phyloP scores from a whole-genome alignment of 306 rosid species.

The Purshia tridentata region DNA sequence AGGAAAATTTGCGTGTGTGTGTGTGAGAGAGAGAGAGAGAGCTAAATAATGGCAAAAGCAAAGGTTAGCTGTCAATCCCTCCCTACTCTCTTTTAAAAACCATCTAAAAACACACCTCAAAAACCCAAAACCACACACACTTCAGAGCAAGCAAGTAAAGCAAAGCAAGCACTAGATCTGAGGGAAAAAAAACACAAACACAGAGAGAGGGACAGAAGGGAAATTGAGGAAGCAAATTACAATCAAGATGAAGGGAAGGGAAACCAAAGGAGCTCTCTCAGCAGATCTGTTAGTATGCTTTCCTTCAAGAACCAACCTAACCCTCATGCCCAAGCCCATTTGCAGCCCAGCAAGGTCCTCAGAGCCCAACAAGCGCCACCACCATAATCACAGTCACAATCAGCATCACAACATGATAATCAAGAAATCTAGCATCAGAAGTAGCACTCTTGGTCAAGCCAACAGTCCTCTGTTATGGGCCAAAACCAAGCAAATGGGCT shows the following conservation, averaged over 20 bases:
- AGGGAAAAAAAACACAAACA: conserved; percentile 6
- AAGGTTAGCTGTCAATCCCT: conserved; percentile 55
- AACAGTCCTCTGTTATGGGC: conserved; percentile 70
- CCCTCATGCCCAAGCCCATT: conserved; percentile 74
- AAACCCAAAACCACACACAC: background rate
- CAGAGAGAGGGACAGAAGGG: conserved; percentile 12
- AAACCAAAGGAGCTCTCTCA: conserved; percentile 52
- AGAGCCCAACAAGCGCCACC: conserved; percentile 48
- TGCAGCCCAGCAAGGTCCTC: conserved; percentile 81
- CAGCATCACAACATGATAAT: conserved; percentile 34
- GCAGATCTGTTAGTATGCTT: conserved; percentile 86
- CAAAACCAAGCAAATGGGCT: conserved; percentile 59
- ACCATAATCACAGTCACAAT: conserved; percentile 6
- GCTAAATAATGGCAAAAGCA: conserved; percentile 43
- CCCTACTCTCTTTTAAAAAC: conserved; percentile 49
- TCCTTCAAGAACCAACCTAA: conserved; percentile 72
- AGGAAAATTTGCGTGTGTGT: background rate
- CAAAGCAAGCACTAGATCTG: conserved; percentile 35
- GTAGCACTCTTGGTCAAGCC: conserved; percentile 36
- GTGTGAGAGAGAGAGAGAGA: background rate
- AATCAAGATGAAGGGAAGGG: conserved; percentile 48
- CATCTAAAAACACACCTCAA: conserved; percentile 19
- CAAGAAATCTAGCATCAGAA: conserved; percentile 47
- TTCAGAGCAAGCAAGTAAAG: background rate
- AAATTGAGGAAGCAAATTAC: background rate